Evolutionary conservation across 2,329 filamentous ascomycete genomes (phyloP).

Genomic region (Myotisia sp.): DNA sequence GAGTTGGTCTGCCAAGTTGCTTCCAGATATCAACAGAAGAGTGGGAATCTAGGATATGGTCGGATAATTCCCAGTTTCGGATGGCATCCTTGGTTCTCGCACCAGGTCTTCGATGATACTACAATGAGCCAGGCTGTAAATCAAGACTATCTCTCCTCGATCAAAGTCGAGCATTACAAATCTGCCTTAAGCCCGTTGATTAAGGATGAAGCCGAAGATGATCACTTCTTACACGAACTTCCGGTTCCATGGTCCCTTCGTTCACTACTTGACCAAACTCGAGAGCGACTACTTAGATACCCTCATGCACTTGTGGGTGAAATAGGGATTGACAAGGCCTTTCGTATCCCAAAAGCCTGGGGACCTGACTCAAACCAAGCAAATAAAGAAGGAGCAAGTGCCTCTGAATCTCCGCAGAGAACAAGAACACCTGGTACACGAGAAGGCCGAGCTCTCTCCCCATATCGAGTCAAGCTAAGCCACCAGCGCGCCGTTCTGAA

Average conservation of each 20-base stretch:
- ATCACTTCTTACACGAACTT: slow-evolving; percentile 35
- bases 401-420: slow-evolving; percentile 16
- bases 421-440: slow-evolving; percentile 44
- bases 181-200: slow-evolving; percentile 37
- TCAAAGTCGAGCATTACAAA: slow-evolving; percentile 38
- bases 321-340: slow-evolving; percentile 47
- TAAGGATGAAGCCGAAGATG: slow-evolving; percentile 35
- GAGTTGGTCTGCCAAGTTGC: slow-evolving; percentile 35
- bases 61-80: slow-evolving; percentile 48
- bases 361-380: slow-evolving; percentile 15
- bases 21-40: slow-evolving; percentile 1
- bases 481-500: slow-evolving; percentile 46
- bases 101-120: slow-evolving; percentile 42
- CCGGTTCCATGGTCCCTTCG: slow-evolving; percentile 42
- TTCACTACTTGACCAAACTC: slow-evolving; percentile 37
- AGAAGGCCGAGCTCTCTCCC: slow-evolving; percentile 44
- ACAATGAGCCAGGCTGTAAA: slow-evolving; percentile 12
- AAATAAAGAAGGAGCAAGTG: slow-evolving; percentile 9
- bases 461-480: slow-evolving; percentile 41
- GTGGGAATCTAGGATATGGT: slow-evolving; percentile 17
- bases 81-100: slow-evolving; percentile 56
- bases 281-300: slow-evolving; percentile 33
- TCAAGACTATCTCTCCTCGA: slow-evolving; percentile 11
- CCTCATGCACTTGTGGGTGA: slow-evolving; percentile 47
- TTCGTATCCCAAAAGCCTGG: slow-evolving; percentile 45